Evolutionary conservation across 1,284 basidiomycete genomes (phyloP), one percentile per base, ranked within the genome.

Genomic region (Exobasidium rhododendri): DNA sequence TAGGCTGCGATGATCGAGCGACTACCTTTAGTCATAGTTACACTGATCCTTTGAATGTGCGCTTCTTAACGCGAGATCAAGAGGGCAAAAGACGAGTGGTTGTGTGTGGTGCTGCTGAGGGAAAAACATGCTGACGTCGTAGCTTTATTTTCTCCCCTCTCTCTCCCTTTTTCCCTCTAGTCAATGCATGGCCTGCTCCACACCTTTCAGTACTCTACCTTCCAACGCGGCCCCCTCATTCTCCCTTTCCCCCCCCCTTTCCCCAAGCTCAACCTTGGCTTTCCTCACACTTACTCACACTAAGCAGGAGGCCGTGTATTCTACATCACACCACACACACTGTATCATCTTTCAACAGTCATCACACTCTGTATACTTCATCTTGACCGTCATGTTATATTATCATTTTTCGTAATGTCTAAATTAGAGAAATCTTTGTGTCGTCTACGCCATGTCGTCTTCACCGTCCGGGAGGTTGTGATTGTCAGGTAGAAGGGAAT

Each of bases 11-110:
- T 50, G 47, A 50, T 50, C n/a, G 47, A 50, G 47, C 47, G 35
- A 50, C 26, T 24, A 20, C 26, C 26, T 50, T 50, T 50, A 50
- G 47, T 50, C 47, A 50, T 50, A 50, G 47, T 50, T 50, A 50
- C 47, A 50, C 47, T 50, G 47, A 50, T 20, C 13, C 47, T 50
- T 26, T 40, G 7, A 40, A 17, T n/a, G n/a, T n/a, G n/a, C n/a
- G n/a, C n/a, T n/a, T n/a, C n/a, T n/a, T n/a, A n/a, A n/a, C n/a
- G n/a, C n/a, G n/a, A n/a, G n/a, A n/a, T n/a, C n/a, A n/a, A n/a
- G n/a, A n/a, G n/a, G n/a, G n/a, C n/a, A n/a, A n/a, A n/a, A n/a
- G n/a, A n/a, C n/a, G n/a, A n/a, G n/a, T n/a, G n/a, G n/a, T n/a
- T n/a, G n/a, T n/a, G n/a, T n/a, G n/a, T n/a, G n/a, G n/a, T n/a